Evolutionary conservation across 2,329 filamentous ascomycete genomes (phyloP).

Genomic region (Colletotrichum ledebouriae): DNA sequence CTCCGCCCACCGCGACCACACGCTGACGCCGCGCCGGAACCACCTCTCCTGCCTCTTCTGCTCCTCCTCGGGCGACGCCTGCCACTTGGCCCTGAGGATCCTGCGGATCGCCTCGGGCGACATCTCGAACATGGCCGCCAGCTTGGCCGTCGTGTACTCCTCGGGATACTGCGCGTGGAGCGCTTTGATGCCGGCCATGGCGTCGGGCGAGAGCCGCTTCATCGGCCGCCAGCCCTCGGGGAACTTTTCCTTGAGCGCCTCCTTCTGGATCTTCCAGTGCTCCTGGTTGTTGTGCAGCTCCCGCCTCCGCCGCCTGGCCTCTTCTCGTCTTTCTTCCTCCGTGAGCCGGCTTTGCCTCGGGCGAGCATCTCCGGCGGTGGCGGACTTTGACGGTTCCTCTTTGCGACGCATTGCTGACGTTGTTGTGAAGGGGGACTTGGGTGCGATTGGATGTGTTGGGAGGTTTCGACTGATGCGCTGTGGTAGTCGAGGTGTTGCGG

Average conservation of each 20-base stretch:
- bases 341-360: neutral
- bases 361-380: too few species aligned
- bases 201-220: conserved; percentile 92
- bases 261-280: conserved; percentile 82
- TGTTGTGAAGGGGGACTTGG: conserved; percentile 19
- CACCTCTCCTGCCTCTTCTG: conserved; percentile 70
- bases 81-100: conserved; percentile 86
- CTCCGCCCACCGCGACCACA: conserved; percentile 72
- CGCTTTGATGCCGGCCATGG: conserved; percentile 88
- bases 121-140: conserved; percentile 86
- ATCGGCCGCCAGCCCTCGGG: conserved; percentile 83
- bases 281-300: conserved; percentile 52
- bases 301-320: conserved; percentile 45
- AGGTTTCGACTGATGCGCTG: neutral
- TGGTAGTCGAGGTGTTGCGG: conserved; percentile 26
- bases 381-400: too few species aligned
- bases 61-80: conserved; percentile 69
- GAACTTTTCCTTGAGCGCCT: conserved; percentile 82
- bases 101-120: conserved; percentile 88
- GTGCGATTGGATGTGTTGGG: conserved; percentile 3
- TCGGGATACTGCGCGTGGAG: conserved; percentile 83
- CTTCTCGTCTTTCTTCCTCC: conserved; percentile 32
- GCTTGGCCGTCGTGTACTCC: conserved; percentile 78
- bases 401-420: neutral
- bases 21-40: conserved; percentile 70